Percentiles rank a stretch among this genome's conserved stretches.
Conservation (phyloP, 331 rosid species). For the Quercus lobata region DNA sequence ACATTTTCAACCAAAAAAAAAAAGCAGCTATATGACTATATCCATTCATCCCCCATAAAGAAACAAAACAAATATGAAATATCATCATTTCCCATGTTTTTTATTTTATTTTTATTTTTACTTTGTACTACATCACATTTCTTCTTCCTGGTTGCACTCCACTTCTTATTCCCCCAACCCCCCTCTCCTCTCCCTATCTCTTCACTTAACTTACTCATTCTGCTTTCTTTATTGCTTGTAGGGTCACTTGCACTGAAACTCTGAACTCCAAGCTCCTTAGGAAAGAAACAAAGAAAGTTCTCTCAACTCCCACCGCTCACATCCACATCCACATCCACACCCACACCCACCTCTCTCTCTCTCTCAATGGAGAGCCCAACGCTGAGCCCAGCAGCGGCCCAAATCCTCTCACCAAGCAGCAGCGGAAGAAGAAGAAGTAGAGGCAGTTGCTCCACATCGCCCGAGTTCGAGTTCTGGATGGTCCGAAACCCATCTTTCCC, state of each 20-base stretch:
- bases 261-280: no score
- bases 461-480: slow-evolving; percentile 99
- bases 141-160: slow-evolving; percentile 32
- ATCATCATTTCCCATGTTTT: slow-evolving; percentile 1
- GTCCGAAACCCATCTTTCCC: slow-evolving; percentile 80
- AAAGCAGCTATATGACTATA: no score
- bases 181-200: slow-evolving; percentile 18
- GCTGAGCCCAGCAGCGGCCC: slow-evolving; percentile 11
- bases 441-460: slow-evolving; percentile 52
- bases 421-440: slow-evolving; percentile 13
- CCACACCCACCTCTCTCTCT: neutral
- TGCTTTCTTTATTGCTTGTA: slow-evolving; percentile 36
- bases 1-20: no score
- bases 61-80: neutral
- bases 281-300: no score
- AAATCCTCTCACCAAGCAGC: slow-evolving; percentile 19
- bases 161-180: neutral
- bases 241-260: slow-evolving; percentile 29
- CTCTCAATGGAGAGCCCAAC: slow-evolving; percentile 31
- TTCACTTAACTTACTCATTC: slow-evolving; percentile 10
- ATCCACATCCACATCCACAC: slow-evolving; percentile 5
- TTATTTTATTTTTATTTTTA: neutral
- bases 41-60: no score
- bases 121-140: slow-evolving; percentile 25
- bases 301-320: slow-evolving; percentile 15